Percentiles rank a stretch among this genome's conserved stretches.
Conservation (phyloP, 176 grass and related monocot species). For the Miscanthus lutarioriparius region DNA sequence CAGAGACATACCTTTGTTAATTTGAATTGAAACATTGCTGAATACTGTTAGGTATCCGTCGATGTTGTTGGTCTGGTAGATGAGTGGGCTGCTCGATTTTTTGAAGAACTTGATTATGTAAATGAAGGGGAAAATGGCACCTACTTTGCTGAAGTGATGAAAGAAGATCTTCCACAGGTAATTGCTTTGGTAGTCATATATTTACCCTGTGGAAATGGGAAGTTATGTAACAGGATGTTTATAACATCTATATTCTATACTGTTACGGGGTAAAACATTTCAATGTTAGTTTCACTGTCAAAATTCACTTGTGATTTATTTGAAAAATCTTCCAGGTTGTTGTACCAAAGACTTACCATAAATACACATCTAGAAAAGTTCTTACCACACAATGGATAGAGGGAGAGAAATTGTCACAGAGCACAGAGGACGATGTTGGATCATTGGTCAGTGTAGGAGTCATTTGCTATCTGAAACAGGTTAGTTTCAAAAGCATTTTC, state of each 20-base stretch:
- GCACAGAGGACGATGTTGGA: conserved; percentile 87
- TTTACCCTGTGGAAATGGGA: not conserved
- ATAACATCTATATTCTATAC: not conserved
- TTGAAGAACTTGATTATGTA: conserved; percentile 99
- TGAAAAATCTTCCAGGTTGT: conserved; percentile 60
- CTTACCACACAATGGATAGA: conserved; percentile 92
- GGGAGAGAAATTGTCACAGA: conserved; percentile 93
- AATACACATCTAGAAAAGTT: conserved; percentile 95
- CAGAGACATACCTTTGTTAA: not conserved
- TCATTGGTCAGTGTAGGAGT: conserved; percentile 93
- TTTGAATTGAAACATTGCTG: not conserved
- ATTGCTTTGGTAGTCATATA: not conserved
- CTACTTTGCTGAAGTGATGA: conserved; percentile 91
- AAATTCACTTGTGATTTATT: conserved; percentile 1
- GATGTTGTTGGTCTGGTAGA: conserved; percentile 96
- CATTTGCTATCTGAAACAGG: conserved; percentile 99
- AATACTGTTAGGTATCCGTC: conserved; percentile 63
- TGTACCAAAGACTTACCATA: conserved; percentile 80
- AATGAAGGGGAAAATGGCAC: conserved; percentile 92
- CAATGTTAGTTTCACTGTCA: not conserved
- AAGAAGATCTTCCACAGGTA: conserved; percentile 95
- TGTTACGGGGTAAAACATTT: not conserved
- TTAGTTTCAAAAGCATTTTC: conserved; percentile 13
- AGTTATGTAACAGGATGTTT: not conserved
- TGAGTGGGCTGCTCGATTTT: conserved; percentile 96